A percentile compares a stretch with the other conserved stretches of the same genome.
Conservation (phyloP, 140 eudicot genomes). For the Bidens hawaiensis region DNA sequence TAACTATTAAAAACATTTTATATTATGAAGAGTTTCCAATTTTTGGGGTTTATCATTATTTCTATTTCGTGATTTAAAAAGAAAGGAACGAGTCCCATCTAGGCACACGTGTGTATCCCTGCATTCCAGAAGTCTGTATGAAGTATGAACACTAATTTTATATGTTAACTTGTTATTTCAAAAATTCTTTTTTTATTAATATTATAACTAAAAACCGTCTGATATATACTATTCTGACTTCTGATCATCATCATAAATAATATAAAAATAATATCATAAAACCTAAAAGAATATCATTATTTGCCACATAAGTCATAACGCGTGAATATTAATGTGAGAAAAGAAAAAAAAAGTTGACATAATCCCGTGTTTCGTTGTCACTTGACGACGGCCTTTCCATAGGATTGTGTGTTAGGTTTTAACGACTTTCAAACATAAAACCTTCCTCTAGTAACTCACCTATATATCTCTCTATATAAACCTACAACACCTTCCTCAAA, state of each 20-base stretch:
- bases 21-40: background rate
- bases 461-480: constrained; percentile 1
- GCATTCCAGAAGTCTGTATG: background rate
- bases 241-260: background rate
- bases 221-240: too few relatives aligned
- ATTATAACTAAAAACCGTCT: too few relatives aligned
- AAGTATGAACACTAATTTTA: too few relatives aligned
- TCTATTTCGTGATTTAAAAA: background rate
- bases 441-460: background rate
- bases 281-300: background rate
- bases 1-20: background rate
- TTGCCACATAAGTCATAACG: background rate
- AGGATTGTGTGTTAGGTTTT: constrained; percentile 17
- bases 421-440: constrained; percentile 5
- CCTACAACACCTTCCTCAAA: background rate
- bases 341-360: background rate
- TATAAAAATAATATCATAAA: too few relatives aligned
- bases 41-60: background rate
- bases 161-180: background rate
- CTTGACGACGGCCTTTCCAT: constrained; percentile 4
- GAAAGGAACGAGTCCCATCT: background rate
- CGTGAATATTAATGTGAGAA: background rate
- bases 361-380: constrained; percentile 6
- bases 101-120: background rate
- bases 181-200: background rate